Conservation (phyloP, 148 eudicot species). For the Silene uniflora region DNA sequence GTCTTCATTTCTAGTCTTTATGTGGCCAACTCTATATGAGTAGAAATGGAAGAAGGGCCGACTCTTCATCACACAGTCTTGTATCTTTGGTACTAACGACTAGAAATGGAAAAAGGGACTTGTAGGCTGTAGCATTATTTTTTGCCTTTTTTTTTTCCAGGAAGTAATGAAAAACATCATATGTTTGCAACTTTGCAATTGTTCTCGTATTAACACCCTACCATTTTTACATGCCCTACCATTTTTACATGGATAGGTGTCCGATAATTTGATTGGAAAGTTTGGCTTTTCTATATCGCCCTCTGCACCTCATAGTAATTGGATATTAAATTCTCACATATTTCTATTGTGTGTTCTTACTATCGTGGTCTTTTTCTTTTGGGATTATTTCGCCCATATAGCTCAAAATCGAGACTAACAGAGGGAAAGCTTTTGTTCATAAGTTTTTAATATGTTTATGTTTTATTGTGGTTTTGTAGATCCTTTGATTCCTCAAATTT, state of each 20-base stretch:
- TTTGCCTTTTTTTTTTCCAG: no score
- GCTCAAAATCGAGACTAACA: no score
- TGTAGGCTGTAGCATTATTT: no score
- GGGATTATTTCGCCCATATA: no score
- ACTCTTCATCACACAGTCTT: no score
- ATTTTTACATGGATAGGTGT: neutral
- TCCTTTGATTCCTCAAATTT: constrained; percentile 56
- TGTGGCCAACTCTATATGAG: no score
- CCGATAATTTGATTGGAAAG: neutral
- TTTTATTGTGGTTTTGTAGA: constrained; percentile 36
- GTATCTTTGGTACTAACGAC: no score
- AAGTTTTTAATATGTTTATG: neutral
- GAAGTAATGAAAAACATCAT: no score
- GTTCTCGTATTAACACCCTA: no score
- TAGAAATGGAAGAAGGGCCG: neutral
- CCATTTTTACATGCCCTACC: no score
- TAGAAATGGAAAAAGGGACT: no score
- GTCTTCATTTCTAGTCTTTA: neutral
- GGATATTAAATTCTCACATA: neutral
- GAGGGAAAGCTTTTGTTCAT: neutral
- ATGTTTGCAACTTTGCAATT: no score
- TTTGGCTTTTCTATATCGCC: neutral
- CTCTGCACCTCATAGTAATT: neutral
- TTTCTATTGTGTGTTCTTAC: neutral
- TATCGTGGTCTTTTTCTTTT: neutral